Evolutionary conservation across 2,329 filamentous ascomycete genomes (phyloP), one percentile per base, ranked within the genome.

Genomic region (Fonsecaea erecta): DNA sequence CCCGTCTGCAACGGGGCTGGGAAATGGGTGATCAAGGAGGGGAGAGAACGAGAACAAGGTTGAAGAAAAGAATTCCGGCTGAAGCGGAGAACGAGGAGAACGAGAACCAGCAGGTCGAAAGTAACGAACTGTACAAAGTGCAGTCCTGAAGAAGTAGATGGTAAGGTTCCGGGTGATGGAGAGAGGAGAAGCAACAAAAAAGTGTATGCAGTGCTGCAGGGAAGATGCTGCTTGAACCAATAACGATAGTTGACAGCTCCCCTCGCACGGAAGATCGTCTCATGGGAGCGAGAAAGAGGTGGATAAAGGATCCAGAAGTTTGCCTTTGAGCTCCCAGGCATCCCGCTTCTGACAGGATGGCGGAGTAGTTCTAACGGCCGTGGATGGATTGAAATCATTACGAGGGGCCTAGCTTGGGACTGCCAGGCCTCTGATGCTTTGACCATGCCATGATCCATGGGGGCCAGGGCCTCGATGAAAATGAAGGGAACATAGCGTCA

Each of bases 401-500:
- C 56, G 43, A 24, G 56, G 57, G 46, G 28, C 30, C 18, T 60
- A 24, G 57, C 57, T 60, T 18, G 30, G 2, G 34, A 60, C 51
- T 16, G 43, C 40, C 57, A 60, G 57, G 43, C 43, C 26, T 46
- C 26, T 46, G 35, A 52, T 60, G 57, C 43, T 48, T 24, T 24
- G 43, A 48, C 43, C n/a, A 48, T 24, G 43, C 21, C 18, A 24
- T 48, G 18, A 48, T 9, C 18, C 43, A 21, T 48, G 43, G 43
- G 43, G 57, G 57, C 43, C 43, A 37, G 28, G 57, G n/a, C 21
- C 28, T 52, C n/a, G 9, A 35, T 60, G 57, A 21, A 60, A 35
- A 60, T 28, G 24, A 54, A 61, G 54, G 51, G 51, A 61, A 43
- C 32, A 60, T 55, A 62, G 59, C 59, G 52, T 62, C 60, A 63